These are phyloP conservation scores for Saprolegnia parasitica DNA, from an alignment of 352 stramenopile species.

Conservation along the genomic window DNA sequence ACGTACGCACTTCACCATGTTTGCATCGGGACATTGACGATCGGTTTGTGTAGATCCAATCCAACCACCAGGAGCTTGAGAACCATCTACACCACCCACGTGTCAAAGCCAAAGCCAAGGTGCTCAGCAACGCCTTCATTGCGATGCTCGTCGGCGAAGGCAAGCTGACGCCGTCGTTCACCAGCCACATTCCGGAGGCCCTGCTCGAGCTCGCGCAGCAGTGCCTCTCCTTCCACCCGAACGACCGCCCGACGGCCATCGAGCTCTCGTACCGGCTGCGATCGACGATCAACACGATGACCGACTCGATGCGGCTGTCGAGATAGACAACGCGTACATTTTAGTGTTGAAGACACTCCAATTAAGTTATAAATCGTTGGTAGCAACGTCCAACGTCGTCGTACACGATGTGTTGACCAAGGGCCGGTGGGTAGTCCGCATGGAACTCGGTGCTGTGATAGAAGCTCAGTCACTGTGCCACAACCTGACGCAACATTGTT, in stretches of 20 bases:
- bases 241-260: constrained; percentile 51
- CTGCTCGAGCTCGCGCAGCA: constrained; percentile 45
- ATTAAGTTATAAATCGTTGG: too few species aligned
- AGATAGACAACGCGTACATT: not conserved
- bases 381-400: too few species aligned
- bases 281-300: constrained; percentile 22
- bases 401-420: too few species aligned
- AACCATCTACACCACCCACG: constrained; percentile 22
- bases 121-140: constrained; percentile 40
- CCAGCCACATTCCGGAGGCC: constrained; percentile 44
- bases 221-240: constrained; percentile 50
- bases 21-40: not conserved
- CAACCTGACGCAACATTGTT: too few species aligned
- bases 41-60: constrained; percentile 14
- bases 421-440: too few species aligned
- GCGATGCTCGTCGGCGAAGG: constrained; percentile 50
- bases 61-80: constrained; percentile 22
- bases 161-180: constrained; percentile 43
- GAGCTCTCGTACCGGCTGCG: constrained; percentile 63
- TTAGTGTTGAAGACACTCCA: too few species aligned
- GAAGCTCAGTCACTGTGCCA: too few species aligned
- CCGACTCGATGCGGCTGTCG: not conserved
- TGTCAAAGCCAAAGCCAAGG: constrained; percentile 28
- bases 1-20: not conserved
- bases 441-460: too few species aligned